Evolutionary conservation across 208 protist genomes (phyloP).

Genomic region (Leishmania gerbilli): DNA sequence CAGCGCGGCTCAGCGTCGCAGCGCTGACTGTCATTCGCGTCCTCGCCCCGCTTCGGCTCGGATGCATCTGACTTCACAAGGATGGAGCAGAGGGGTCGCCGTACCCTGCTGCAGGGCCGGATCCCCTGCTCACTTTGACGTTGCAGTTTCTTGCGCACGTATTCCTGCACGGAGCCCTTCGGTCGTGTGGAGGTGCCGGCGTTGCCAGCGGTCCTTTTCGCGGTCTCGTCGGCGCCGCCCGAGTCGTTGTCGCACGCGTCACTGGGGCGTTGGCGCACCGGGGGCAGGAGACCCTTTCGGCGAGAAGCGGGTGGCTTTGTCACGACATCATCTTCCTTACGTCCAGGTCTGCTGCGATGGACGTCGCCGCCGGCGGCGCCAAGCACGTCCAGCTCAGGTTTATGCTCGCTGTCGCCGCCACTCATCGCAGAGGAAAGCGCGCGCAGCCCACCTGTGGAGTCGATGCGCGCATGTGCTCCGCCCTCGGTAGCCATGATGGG

Average conservation of each 20-base stretch:
- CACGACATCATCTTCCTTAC: not conserved
- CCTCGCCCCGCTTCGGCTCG: not conserved
- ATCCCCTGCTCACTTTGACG: not conserved
- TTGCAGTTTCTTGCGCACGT: not conserved
- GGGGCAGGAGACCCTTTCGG: not conserved
- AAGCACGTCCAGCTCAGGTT: not conserved
- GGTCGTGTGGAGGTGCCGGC: not conserved
- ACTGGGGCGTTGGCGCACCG: not conserved
- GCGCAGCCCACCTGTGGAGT: slow-evolving; percentile 4
- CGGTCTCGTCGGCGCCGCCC: no score
- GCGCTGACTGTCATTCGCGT: not conserved
- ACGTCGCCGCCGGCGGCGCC: not conserved
- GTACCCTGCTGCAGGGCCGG: not conserved
- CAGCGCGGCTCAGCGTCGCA: not conserved
- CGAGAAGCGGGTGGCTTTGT: not conserved
- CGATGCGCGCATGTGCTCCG: not conserved
- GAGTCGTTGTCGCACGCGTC: no score
- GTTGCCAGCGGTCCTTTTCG: no score
- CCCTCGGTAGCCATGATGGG: no score
- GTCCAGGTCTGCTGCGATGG: not conserved
- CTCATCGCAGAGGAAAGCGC: not conserved
- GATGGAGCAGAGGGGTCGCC: not conserved
- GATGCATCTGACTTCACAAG: slow-evolving; percentile 4
- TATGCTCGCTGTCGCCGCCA: not conserved
- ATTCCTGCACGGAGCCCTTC: slow-evolving; percentile 5